A percentile compares a stretch with the other conserved stretches of the same genome.
Evolutionary conservation across 768 basidiomycete species (phyloP).

Genomic region (Pleurotus sapidus): DNA sequence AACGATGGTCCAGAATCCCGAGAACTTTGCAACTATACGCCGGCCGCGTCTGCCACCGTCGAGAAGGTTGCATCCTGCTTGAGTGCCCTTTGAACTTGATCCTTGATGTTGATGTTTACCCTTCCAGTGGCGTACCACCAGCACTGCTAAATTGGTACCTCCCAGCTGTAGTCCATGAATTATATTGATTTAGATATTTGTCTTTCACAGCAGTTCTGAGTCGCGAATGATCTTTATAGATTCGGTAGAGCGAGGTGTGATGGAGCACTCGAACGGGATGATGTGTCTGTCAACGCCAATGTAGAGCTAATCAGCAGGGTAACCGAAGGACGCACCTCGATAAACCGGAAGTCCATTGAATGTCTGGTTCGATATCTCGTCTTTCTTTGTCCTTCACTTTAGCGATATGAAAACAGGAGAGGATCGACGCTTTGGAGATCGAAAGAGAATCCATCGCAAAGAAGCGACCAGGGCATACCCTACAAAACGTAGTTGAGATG

Average conservation of each 20-base stretch:
- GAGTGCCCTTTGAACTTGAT: too few relatives aligned
- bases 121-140: too few relatives aligned
- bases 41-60: too few relatives aligned
- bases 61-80: too few relatives aligned
- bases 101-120: too few relatives aligned
- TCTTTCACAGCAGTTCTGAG: background rate
- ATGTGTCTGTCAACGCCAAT: constrained; percentile 31
- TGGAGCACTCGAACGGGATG: constrained; percentile 43
- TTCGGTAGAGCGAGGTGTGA: constrained; percentile 47
- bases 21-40: too few relatives aligned
- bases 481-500: constrained; percentile 14
- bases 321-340: constrained; percentile 44
- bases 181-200: too few relatives aligned
- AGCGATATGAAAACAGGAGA: constrained; percentile 14
- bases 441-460: constrained; percentile 55
- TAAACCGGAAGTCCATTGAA: constrained; percentile 55
- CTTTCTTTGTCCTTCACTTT: constrained; percentile 45
- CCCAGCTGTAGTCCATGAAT: too few relatives aligned
- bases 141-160: too few relatives aligned
- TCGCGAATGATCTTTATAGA: constrained; percentile 30
- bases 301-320: background rate
- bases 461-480: constrained; percentile 61
- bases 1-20: too few relatives aligned
- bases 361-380: constrained; percentile 39
- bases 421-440: constrained; percentile 12